Percentiles rank a stretch among this genome's conserved stretches.
Conservation (phyloP, 140 eudicot genomes). For the Oenanthe javanica region DNA sequence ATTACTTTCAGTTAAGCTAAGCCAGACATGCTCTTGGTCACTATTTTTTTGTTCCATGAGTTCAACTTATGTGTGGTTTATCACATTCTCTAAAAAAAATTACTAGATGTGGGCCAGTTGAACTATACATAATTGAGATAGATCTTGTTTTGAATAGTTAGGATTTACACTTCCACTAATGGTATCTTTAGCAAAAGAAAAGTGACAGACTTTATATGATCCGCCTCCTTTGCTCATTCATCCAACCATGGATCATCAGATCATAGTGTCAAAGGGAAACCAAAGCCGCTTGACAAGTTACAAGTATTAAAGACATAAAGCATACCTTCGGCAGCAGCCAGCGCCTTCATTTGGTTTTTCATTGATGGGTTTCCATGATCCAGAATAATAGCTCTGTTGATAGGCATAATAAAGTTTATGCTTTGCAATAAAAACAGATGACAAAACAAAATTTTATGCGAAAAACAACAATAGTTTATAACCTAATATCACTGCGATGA, state of each 20-base stretch:
- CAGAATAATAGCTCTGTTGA: conserved; percentile 68
- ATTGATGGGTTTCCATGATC: conserved; percentile 72
- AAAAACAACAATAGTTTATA: background rate
- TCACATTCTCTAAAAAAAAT: background rate
- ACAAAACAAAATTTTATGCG: background rate
- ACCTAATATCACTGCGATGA: background rate
- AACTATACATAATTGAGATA: background rate
- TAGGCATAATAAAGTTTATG: conserved; percentile 10
- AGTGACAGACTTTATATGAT: background rate
- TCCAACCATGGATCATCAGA: background rate
- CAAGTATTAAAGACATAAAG: background rate
- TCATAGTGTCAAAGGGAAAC: background rate
- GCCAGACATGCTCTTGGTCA: background rate
- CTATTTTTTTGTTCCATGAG: background rate
- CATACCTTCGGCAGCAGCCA: conserved; percentile 90
- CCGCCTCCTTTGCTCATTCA: background rate
- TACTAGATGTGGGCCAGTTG: background rate
- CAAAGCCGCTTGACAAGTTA: background rate
- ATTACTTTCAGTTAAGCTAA: background rate
- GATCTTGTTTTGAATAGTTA: background rate
- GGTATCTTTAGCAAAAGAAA: background rate
- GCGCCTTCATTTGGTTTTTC: conserved; percentile 78
- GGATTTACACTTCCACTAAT: background rate
- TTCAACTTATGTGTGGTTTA: background rate
- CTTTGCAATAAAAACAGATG: background rate